phyloP scores from a whole-genome alignment of 2,329 filamentous ascomycete species.

The Colletotrichum falcatum region DNA sequence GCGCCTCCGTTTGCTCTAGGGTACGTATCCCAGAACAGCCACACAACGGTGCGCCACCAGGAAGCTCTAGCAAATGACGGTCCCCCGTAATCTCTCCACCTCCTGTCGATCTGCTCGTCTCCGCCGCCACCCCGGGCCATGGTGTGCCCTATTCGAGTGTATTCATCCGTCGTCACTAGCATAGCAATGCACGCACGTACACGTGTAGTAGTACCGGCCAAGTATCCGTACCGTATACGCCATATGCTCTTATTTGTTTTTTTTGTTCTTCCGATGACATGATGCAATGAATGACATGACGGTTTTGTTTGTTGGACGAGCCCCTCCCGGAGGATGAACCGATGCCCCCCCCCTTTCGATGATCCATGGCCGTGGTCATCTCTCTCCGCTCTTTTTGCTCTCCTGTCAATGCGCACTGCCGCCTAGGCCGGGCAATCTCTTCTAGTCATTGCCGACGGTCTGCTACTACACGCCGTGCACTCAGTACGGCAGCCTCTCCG shows the following conservation, averaged over 20 bases:
- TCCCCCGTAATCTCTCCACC: constrained; percentile 13
- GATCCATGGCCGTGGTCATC: background rate
- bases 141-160: constrained; percentile 14
- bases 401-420: background rate
- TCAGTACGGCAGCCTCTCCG: background rate
- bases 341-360: too few species aligned
- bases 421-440: background rate
- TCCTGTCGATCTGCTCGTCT: constrained; percentile 40
- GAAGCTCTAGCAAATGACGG: background rate
- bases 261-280: background rate
- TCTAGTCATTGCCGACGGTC: background rate
- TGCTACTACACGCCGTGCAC: background rate
- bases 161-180: background rate
- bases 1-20: background rate
- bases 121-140: constrained; percentile 25
- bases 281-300: too few species aligned
- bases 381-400: background rate
- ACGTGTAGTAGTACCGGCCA: too few species aligned
- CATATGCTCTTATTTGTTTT: background rate
- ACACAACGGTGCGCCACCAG: background rate
- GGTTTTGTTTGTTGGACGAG: background rate
- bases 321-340: too few species aligned
- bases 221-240: background rate
- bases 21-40: background rate
- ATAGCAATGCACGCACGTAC: background rate